These are phyloP conservation scores for Hemileia vastatrix DNA, from an alignment of 1,284 basidiomycete species.

Conservation along the genomic window DNA sequence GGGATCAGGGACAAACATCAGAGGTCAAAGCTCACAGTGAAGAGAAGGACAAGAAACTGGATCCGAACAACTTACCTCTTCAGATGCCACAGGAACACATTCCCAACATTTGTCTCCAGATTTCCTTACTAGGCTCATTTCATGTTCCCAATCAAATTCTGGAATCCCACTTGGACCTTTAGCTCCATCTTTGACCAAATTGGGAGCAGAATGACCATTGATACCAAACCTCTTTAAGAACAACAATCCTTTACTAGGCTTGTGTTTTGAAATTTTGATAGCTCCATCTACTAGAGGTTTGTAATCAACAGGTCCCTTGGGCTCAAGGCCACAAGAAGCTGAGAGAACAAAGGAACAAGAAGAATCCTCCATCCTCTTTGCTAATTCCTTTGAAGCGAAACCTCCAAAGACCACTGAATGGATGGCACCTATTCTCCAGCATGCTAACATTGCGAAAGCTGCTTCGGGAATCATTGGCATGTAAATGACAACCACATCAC, in stretches of 20 bases:
- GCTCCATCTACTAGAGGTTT: conserved; percentile 38
- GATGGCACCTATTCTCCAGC: conserved; percentile 38
- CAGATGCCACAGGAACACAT: conserved; percentile 32
- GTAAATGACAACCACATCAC: conserved; percentile 39
- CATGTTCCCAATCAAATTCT: conserved; percentile 36
- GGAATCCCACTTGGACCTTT: conserved; percentile 25
- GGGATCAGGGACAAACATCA: no score
- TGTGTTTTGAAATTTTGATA: conserved; percentile 29
- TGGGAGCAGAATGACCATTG: conserved; percentile 28
- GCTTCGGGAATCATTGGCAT: conserved; percentile 41
- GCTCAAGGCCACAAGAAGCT: conserved; percentile 38
- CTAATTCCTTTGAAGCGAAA: conserved; percentile 37
- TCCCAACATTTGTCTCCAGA: conserved; percentile 26
- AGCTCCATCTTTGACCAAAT: conserved; percentile 17
- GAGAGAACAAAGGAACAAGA: conserved; percentile 33
- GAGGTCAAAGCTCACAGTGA: no score
- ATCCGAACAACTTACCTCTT: conserved; percentile 26
- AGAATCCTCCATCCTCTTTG: conserved; percentile 38
- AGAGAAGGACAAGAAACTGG: no score
- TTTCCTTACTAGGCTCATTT: conserved; percentile 24
- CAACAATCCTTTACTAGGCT: conserved; percentile 30
- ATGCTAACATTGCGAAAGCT: conserved; percentile 38
- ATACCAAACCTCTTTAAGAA: conserved; percentile 34
- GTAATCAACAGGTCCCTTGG: conserved; percentile 36
- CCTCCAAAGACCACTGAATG: conserved; percentile 43